Conservation (phyloP, 305 asterid genomes). For the Fraxinus nigra region DNA sequence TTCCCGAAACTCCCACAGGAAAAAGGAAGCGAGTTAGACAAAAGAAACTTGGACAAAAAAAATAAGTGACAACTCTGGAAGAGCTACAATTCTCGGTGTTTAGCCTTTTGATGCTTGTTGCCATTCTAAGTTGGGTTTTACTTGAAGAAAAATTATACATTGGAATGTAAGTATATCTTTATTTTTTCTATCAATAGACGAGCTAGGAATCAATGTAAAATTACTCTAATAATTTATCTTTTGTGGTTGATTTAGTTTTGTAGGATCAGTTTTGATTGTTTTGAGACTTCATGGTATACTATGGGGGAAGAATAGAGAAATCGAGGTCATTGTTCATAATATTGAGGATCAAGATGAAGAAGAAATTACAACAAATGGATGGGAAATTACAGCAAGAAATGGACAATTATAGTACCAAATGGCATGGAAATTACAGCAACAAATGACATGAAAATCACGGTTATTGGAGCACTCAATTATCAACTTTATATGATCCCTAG, state of each 20-base stretch:
- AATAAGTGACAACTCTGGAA: too few species aligned
- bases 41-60: too few species aligned
- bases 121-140: conserved; percentile 75
- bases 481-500: neutral
- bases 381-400: neutral
- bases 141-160: conserved; percentile 59
- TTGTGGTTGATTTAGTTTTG: conserved; percentile 39
- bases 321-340: neutral
- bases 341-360: neutral
- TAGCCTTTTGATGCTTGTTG: conserved; percentile 82
- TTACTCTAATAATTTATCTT: neutral
- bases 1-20: too few species aligned
- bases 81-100: conserved; percentile 49
- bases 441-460: neutral
- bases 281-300: conserved; percentile 72
- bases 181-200: neutral
- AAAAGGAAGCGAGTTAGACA: too few species aligned
- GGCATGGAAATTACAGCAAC: neutral
- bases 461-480: neutral
- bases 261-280: conserved; percentile 64
- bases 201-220: neutral
- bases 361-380: neutral
- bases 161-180: conserved; percentile 59
- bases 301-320: conserved; percentile 80
- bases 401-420: neutral